A percentile compares a stretch with the other conserved stretches of the same genome.
Conservation (phyloP, 345 rosid species). For the Dimocarpus longan region DNA sequence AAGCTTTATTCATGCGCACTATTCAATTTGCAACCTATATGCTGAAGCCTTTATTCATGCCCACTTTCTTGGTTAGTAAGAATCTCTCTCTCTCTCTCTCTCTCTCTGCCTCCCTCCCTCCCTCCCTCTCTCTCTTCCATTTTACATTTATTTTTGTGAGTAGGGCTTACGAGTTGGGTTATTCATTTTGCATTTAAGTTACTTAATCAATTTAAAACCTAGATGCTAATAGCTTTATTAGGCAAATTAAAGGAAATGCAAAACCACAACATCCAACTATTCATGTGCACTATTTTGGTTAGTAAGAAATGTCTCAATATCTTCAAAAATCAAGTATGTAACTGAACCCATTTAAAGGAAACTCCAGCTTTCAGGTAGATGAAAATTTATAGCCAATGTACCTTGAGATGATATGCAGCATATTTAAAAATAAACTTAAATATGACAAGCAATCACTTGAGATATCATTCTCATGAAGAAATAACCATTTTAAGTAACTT, state of each 20-base stretch:
- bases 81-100: too few relatives aligned
- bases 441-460: neutral
- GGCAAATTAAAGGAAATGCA: neutral
- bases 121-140: neutral
- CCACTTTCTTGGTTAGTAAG: too few relatives aligned
- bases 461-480: neutral
- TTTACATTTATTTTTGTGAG: neutral
- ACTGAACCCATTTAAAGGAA: neutral
- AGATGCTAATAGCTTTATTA: neutral
- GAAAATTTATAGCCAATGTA: neutral
- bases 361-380: neutral
- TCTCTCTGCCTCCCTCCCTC: too few relatives aligned
- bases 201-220: neutral
- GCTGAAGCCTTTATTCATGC: too few relatives aligned
- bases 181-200: neutral
- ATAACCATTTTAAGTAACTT: slow-evolving; percentile 32
- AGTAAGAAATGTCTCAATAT: neutral
- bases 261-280: neutral
- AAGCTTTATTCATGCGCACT: too few relatives aligned
- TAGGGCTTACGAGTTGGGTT: too few relatives aligned
- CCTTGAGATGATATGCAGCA: neutral
- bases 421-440: neutral
- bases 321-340: neutral
- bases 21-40: too few relatives aligned
- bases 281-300: neutral